Conservation (phyloP, 2,329 filamentous ascomycete species). For the Coniochaeta sp. region DNA sequence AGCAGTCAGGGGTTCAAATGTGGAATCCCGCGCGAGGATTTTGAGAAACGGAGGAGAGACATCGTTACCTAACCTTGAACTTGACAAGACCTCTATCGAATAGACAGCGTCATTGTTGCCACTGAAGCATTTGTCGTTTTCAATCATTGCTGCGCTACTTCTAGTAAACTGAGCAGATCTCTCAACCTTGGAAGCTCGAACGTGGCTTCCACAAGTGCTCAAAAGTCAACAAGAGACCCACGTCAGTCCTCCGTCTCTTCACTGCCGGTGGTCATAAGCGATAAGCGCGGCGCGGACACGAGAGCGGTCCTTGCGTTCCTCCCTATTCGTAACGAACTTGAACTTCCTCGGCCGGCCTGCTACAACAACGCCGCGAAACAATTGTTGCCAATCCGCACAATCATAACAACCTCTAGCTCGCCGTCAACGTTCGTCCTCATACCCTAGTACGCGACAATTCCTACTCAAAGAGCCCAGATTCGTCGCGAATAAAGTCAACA, state of each 20-base stretch:
- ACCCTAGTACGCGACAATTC: not conserved
- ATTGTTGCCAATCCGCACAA: not conserved
- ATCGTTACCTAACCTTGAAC: not conserved
- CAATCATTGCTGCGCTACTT: too few relatives aligned
- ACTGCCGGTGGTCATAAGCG: not conserved
- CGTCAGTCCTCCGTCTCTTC: not conserved
- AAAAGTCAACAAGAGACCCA: not conserved
- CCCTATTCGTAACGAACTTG: not conserved
- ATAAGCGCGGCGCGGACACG: not conserved
- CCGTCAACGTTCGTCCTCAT: not conserved
- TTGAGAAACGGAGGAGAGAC: not conserved
- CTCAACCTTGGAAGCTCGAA: not conserved
- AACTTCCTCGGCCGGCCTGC: not conserved
- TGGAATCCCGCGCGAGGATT: not conserved
- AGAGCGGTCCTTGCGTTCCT: not conserved
- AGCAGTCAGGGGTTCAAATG: not conserved
- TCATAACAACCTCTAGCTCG: not conserved
- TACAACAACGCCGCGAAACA: not conserved
- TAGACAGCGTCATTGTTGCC: too few relatives aligned
- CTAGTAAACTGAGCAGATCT: not conserved
- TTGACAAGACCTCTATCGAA: too few relatives aligned
- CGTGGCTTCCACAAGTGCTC: not conserved
- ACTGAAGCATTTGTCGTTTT: too few relatives aligned
- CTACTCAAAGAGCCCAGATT: not conserved
- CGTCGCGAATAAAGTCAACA: not conserved